A percentile compares a stretch with the other conserved stretches of the same genome.
These are phyloP conservation scores for Colletotrichum liriopes DNA, from an alignment of 2,329 filamentous ascomycete genomes.

Conservation along the genomic window DNA sequence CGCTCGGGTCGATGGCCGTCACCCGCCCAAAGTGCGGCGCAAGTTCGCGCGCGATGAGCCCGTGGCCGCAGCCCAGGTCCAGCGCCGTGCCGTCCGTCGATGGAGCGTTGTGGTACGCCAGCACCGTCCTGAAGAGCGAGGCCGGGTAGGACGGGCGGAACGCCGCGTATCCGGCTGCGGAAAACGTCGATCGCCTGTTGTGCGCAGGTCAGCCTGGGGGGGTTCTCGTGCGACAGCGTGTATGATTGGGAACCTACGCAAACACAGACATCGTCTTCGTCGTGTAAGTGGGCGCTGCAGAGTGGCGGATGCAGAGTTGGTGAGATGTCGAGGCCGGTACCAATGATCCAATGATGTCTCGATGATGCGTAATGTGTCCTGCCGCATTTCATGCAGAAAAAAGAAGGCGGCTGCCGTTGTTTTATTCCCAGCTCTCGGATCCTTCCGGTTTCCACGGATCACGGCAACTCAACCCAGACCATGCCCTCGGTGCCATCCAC, in stretches of 20 bases:
- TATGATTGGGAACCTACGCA: conserved; percentile 54
- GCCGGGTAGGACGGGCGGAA: conserved; percentile 73
- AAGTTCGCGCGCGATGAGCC: conserved; percentile 69
- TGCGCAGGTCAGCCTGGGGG: conserved; percentile 31
- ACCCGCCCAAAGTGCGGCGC: conserved; percentile 66
- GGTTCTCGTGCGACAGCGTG: background rate
- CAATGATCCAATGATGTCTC: conserved; percentile 9
- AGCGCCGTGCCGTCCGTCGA: conserved; percentile 55
- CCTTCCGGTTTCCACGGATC: background rate
- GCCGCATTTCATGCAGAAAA: background rate
- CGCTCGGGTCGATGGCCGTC: conserved; percentile 71
- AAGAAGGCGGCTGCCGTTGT: background rate
- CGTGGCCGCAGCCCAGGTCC: conserved; percentile 77
- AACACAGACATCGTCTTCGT: conserved; percentile 62
- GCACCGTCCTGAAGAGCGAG: conserved; percentile 67
- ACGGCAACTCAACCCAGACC: background rate
- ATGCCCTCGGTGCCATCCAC: background rate
- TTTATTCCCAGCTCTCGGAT: conserved; percentile 21
- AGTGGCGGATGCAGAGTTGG: background rate
- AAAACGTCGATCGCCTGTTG: conserved; percentile 69
- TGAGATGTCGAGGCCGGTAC: background rate
- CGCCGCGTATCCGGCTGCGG: conserved; percentile 70
- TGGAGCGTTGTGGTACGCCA: conserved; percentile 66
- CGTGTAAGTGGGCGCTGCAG: background rate
- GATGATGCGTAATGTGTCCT: conserved; percentile 9